phyloP scores from a whole-genome alignment of 2,329 filamentous ascomycete species.

The Diaporthe helianthi region DNA sequence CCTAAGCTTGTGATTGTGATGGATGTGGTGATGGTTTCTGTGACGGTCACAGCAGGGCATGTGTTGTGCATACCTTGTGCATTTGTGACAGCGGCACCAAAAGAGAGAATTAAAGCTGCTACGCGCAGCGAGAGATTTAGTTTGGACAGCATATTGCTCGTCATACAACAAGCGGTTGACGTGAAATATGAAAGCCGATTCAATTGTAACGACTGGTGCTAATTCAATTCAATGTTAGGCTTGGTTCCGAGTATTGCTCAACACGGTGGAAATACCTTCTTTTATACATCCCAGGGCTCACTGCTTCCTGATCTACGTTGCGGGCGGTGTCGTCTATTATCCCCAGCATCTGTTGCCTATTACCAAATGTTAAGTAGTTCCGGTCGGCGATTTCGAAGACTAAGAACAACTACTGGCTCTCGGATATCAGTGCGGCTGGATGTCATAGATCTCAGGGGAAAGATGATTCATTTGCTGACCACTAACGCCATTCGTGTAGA shows the following conservation, averaged over 20 bases:
- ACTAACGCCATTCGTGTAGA: neutral
- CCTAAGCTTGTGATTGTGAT: neutral
- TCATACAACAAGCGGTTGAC: neutral
- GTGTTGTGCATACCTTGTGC: neutral
- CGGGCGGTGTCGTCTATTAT: neutral
- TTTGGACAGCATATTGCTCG: neutral
- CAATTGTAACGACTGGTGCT: neutral
- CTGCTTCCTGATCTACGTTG: neutral
- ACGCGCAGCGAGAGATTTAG: neutral
- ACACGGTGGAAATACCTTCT: neutral
- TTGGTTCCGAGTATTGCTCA: neutral
- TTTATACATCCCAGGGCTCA: neutral
- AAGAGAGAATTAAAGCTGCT: neutral
- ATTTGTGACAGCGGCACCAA: neutral
- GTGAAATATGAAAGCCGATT: neutral
- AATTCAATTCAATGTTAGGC: too few species aligned
- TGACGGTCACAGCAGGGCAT: neutral
- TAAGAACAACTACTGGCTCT: constrained; percentile 3
- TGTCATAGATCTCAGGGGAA: neutral
- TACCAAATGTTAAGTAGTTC: too few species aligned
- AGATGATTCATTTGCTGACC: neutral
- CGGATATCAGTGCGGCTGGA: neutral
- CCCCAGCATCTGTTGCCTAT: neutral
- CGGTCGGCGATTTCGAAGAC: neutral
- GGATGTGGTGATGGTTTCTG: neutral